Evolutionary conservation across 805 yeast genomes (phyloP).

Genomic region (Saturnispora hagleri): DNA sequence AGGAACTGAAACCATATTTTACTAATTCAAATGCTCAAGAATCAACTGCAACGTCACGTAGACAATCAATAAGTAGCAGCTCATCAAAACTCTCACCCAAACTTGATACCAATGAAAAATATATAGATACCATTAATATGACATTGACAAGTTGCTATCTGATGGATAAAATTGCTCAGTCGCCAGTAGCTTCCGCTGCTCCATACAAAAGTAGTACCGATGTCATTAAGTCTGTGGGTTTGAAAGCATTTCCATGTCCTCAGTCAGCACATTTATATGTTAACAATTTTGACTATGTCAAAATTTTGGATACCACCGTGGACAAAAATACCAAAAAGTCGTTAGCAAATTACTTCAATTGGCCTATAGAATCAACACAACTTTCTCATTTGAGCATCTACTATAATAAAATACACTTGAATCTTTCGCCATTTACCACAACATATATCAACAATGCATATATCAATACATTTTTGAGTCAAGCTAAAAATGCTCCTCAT

Average conservation of each 20-base stretch:
- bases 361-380: slow-evolving; percentile 25
- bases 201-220: slow-evolving; percentile 8
- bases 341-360: slow-evolving; percentile 25
- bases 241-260: slow-evolving; percentile 7
- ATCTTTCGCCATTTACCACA: slow-evolving; percentile 29
- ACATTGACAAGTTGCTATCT: neutral
- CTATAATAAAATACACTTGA: slow-evolving; percentile 28
- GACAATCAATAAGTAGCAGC: neutral
- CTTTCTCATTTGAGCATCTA: slow-evolving; percentile 26
- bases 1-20: neutral
- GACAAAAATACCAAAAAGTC: slow-evolving; percentile 19
- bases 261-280: neutral
- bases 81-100: neutral
- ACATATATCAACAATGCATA: slow-evolving; percentile 27
- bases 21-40: neutral
- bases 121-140: slow-evolving; percentile 5
- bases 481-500: slow-evolving; percentile 44
- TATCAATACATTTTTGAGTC: slow-evolving; percentile 25
- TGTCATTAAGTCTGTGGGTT: slow-evolving; percentile 4
- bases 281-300: slow-evolving; percentile 21
- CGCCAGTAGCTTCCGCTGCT: neutral
- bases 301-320: slow-evolving; percentile 22
- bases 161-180: neutral
- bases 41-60: neutral
- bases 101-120: neutral